These are phyloP conservation scores for Chytriomyces sp. DNA, from an alignment of 192 early-diverging fungal species.

Conservation along the genomic window DNA sequence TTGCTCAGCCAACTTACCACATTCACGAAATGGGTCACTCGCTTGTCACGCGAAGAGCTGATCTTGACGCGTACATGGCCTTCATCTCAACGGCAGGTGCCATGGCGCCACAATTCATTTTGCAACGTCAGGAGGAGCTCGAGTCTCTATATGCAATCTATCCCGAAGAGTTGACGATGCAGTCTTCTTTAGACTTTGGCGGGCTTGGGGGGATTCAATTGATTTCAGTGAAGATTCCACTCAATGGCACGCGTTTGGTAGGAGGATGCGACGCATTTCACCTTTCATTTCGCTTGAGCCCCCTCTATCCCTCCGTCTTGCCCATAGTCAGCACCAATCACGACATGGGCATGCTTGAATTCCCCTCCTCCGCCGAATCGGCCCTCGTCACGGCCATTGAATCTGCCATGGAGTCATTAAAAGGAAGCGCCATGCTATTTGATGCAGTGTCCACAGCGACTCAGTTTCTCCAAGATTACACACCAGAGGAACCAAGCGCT, in stretches of 20 bases:
- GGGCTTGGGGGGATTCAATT: background rate
- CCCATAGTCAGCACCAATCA: slow-evolving; percentile 1
- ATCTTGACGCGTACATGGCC: slow-evolving; percentile 8
- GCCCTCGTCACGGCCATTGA: background rate
- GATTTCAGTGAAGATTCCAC: background rate
- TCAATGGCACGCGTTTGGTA: slow-evolving; percentile 7
- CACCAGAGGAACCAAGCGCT: background rate
- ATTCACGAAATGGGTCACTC: slow-evolving; percentile 25
- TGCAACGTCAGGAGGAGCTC: slow-evolving; percentile 6
- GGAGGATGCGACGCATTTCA: background rate
- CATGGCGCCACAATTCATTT: background rate
- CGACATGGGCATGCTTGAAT: slow-evolving; percentile 31
- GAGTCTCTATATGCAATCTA: slow-evolving; percentile 29
- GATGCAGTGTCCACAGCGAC: slow-evolving; percentile 26
- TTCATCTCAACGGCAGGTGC: slow-evolving; percentile 4
- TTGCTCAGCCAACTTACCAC: background rate
- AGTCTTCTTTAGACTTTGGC: background rate
- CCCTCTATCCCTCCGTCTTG: slow-evolving; percentile 14
- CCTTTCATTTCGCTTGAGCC: slow-evolving; percentile 1
- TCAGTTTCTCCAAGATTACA: slow-evolving; percentile 23
- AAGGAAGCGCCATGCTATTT: slow-evolving; percentile 20
- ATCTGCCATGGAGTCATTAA: background rate
- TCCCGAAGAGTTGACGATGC: slow-evolving; percentile 12
- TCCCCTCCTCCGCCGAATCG: slow-evolving; percentile 5
- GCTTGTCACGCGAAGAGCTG: slow-evolving; percentile 12